Conservation (phyloP, 2,329 filamentous ascomycete genomes). For the Ceratocystis diversiconidia region DNA sequence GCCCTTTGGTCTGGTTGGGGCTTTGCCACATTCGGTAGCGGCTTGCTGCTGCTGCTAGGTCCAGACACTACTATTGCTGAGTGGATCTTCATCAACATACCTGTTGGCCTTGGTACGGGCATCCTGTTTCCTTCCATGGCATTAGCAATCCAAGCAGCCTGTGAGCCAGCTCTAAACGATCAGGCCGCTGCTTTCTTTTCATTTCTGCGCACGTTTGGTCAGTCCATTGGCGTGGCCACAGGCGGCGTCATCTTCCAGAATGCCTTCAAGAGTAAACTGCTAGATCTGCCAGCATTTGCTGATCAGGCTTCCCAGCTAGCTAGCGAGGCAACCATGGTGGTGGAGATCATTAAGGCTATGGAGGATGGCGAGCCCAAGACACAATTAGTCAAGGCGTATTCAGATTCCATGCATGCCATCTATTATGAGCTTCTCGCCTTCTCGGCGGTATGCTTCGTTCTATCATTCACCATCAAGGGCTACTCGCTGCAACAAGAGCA, state of each 20-base stretch:
- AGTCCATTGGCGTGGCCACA: constrained; percentile 22
- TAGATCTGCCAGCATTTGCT: constrained; percentile 34
- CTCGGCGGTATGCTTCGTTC: constrained; percentile 23
- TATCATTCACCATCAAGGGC: constrained; percentile 24
- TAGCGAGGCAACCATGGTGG: constrained; percentile 43
- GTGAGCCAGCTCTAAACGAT: constrained; percentile 30
- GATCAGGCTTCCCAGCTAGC: constrained; percentile 32
- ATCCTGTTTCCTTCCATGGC: constrained; percentile 51
- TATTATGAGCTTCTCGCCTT: constrained; percentile 26
- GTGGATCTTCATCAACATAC: constrained; percentile 48
- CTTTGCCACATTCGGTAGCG: constrained; percentile 43
- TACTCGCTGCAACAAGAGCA: constrained; percentile 26
- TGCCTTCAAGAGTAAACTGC: constrained; percentile 38
- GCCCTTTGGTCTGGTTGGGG: constrained; percentile 48
- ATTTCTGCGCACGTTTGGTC: constrained; percentile 32
- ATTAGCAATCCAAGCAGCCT: constrained; percentile 49
- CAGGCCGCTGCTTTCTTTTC: constrained; percentile 52
- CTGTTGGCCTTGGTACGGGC: constrained; percentile 47
- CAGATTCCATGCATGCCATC: constrained; percentile 25
- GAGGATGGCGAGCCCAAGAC: constrained; percentile 22
- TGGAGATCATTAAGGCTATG: constrained; percentile 44
- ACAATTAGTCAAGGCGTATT: constrained; percentile 25
- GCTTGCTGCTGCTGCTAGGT: constrained; percentile 37
- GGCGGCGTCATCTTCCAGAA: constrained; percentile 60
- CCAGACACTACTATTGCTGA: constrained; percentile 34